These are phyloP conservation scores for Gastrolobium villosum DNA, from an alignment of 306 rosid species.

Conservation along the genomic window DNA sequence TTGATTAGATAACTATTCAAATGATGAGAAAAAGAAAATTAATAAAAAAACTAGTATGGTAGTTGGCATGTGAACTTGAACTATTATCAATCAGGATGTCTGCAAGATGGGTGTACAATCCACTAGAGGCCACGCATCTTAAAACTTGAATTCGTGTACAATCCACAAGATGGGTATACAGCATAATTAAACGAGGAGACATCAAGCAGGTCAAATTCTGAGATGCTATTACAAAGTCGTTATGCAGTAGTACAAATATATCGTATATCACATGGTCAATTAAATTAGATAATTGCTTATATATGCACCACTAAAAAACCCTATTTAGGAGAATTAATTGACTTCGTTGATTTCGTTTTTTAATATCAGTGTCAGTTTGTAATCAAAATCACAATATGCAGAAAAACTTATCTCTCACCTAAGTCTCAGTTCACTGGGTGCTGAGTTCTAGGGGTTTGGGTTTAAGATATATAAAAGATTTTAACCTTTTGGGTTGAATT, in stretches of 20 bases:
- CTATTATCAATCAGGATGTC: constrained; percentile 33
- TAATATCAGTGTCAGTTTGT: not conserved
- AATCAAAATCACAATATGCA: not conserved
- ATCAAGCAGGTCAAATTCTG: constrained; percentile 36
- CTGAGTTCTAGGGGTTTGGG: too few relatives aligned
- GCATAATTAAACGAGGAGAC: not conserved
- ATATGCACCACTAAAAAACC: not conserved
- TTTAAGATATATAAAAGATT: too few relatives aligned
- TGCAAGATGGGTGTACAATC: constrained; percentile 5
- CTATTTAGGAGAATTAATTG: not conserved
- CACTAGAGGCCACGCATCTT: constrained; percentile 35
- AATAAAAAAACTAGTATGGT: constrained; percentile 41
- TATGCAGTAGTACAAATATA: not conserved
- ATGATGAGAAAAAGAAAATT: not conserved
- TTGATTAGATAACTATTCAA: not conserved
- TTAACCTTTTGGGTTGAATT: too few relatives aligned
- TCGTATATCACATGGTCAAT: not conserved
- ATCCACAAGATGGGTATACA: constrained; percentile 11
- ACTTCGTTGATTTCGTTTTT: not conserved
- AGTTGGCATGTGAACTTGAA: constrained; percentile 47
- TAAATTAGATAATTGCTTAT: constrained; percentile 1
- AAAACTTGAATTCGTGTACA: constrained; percentile 24
- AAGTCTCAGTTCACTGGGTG: too few relatives aligned
- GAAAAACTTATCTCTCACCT: too few relatives aligned
- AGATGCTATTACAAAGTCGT: constrained; percentile 10